Evolutionary conservation across 768 basidiomycete genomes (phyloP), one percentile per base, ranked within the genome.

Genomic region (Mycena sanguinolenta): DNA sequence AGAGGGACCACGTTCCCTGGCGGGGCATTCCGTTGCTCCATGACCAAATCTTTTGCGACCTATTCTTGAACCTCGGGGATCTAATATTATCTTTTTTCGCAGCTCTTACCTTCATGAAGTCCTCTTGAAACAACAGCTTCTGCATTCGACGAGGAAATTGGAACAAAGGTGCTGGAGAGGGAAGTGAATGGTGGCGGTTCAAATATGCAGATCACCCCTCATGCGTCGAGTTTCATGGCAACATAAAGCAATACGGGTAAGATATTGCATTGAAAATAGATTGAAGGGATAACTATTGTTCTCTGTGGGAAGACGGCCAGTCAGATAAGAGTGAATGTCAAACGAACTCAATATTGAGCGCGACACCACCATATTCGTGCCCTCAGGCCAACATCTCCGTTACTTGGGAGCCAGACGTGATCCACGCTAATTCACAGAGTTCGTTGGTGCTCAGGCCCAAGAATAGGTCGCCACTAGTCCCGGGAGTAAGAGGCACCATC

Each of bases 31-130:
- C 30, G 84, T 80, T 54, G 88, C 85, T 21, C 92, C 92, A 79
- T 95, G 96, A 12, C 81, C 72, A 90, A 77, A 75, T 63, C 95
- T 94, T 69, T 5, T 34, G 17, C 12, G 17, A n/a, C 21, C 14
- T 27, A 69, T 58, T 54, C 39, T 58, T 49, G 72, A 61, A 62
- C 63, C 23, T 49, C 42, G 52, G 75, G 67, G 54, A 65, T 46
- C 46, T 25, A 34, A 66, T 38, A 21, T 62, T 78, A 92, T 95
- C 95, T 83, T 89, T 88, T 79, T 86, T 89, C 27, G 85, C 84
- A 70, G 84, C 86, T 79, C 97, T 95, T 28, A 85, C 79, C 39
- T 89, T 85, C 69, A 84, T 85, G 75, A 90, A 91, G 74, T 88
- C 32, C 88, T 76, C 84, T 84, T 17, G 79, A 81, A 67, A 85